phyloP scores from a whole-genome alignment of 805 yeast genomes.

The Metschnikowia amazonensis region DNA sequence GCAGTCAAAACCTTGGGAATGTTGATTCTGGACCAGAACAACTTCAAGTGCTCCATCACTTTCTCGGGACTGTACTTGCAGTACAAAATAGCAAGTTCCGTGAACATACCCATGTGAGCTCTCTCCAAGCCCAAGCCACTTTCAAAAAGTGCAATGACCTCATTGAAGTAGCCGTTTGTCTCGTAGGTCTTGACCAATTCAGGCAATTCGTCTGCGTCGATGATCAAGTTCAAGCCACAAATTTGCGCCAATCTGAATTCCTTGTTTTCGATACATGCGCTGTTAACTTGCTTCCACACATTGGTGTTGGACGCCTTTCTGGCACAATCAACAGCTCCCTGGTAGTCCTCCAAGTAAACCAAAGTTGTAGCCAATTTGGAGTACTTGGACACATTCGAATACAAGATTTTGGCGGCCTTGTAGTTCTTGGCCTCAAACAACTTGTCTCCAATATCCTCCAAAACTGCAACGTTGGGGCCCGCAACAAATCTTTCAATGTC shows the following conservation, averaged over 20 bases:
- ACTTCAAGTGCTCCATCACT: conserved; percentile 92
- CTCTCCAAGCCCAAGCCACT: conserved; percentile 95
- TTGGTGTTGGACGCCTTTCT: conserved; percentile 91
- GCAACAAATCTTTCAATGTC: conserved; percentile 84
- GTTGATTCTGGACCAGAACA: conserved; percentile 97
- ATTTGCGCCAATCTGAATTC: conserved; percentile 97
- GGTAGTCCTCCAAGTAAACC: conserved; percentile 88
- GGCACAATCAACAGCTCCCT: conserved; percentile 97
- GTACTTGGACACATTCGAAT: conserved; percentile 84
- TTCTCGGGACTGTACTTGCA: conserved; percentile 85
- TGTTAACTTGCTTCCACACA: conserved; percentile 97
- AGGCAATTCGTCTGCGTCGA: conserved; percentile 95
- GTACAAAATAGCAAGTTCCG: conserved; percentile 88
- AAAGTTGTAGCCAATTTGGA: conserved; percentile 95
- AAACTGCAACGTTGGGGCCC: conserved; percentile 88
- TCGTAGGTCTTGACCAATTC: conserved; percentile 87
- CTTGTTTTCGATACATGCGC: conserved; percentile 90
- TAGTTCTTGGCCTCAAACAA: conserved; percentile 77
- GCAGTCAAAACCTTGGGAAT: conserved; percentile 96
- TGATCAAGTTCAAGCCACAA: conserved; percentile 94
- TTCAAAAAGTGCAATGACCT: conserved; percentile 87
- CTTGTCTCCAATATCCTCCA: conserved; percentile 89
- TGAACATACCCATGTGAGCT: conserved; percentile 99
- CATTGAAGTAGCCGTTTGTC: conserved; percentile 84
- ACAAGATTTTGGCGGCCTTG: conserved; percentile 89